A percentile compares a stretch with the other conserved stretches of the same genome.
These are phyloP conservation scores for Picochlorum sp. DNA, from an alignment of 139 green algal genomes.

Conservation along the genomic window DNA sequence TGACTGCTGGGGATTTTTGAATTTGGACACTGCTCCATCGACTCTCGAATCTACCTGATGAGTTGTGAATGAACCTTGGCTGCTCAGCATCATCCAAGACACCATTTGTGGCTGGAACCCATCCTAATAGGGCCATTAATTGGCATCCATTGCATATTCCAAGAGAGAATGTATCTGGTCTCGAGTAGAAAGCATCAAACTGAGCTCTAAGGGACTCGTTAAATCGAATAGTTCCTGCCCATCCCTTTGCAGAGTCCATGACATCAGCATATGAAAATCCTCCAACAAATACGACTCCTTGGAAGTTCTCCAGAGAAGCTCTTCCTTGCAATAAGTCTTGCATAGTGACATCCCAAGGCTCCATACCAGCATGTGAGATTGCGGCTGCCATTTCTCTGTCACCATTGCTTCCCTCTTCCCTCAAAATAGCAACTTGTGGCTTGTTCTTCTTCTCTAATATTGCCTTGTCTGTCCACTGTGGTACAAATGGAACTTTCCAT, in stretches of 20 bases:
- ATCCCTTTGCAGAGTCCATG: slow-evolving; percentile 95
- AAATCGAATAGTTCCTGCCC: slow-evolving; percentile 91
- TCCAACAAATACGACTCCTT: slow-evolving; percentile 47
- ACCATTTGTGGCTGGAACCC: slow-evolving; percentile 69
- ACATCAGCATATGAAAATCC: slow-evolving; percentile 83
- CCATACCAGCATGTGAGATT: slow-evolving; percentile 73
- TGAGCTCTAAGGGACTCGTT: slow-evolving; percentile 69
- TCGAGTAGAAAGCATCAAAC: slow-evolving; percentile 72
- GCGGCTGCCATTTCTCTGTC: slow-evolving; percentile 96
- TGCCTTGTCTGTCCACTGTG: slow-evolving; percentile 52
- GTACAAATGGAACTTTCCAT: slow-evolving; percentile 80
- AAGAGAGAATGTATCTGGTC: slow-evolving; percentile 87
- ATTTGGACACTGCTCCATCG: slow-evolving; percentile 74
- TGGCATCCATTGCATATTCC: slow-evolving; percentile 99
- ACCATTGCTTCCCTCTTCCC: slow-evolving; percentile 96
- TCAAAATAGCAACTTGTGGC: slow-evolving; percentile 77
- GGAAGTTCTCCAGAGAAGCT: slow-evolving; percentile 72
- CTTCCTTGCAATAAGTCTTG: slow-evolving; percentile 79
- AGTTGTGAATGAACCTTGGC: slow-evolving; percentile 97
- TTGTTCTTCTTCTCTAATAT: slow-evolving; percentile 17
- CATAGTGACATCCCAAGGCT: slow-evolving; percentile 98
- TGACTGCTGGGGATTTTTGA: slow-evolving; percentile 65
- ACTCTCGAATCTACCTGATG: slow-evolving; percentile 73
- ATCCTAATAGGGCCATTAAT: slow-evolving; percentile 98
- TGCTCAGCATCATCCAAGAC: slow-evolving; percentile 66